Percentiles rank a stretch among this genome's conserved stretches.
Evolutionary conservation across 768 basidiomycete genomes (phyloP).

Genomic region (Suillus subalutaceus): DNA sequence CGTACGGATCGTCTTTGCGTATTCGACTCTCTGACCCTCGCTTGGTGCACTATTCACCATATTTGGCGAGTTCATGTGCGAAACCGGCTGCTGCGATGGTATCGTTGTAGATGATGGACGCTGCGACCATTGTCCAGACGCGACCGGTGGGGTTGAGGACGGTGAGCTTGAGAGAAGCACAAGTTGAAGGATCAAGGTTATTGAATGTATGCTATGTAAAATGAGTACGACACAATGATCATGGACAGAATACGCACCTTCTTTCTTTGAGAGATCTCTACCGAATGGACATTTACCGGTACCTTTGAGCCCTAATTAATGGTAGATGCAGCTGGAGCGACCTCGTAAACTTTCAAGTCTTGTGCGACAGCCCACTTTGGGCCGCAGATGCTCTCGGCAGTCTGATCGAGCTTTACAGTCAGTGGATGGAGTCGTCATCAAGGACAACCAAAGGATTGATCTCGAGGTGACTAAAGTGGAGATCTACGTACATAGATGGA

Average conservation of each 20-base stretch:
- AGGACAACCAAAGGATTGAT: slow-evolving; percentile 98
- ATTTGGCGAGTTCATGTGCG: slow-evolving; percentile 98
- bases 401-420: slow-evolving; percentile 99
- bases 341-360: slow-evolving; percentile 78
- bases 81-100: slow-evolving; percentile 92
- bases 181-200: slow-evolving; percentile 94
- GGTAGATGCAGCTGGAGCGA: slow-evolving; percentile 38
- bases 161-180: slow-evolving; percentile 97
- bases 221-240: neutral
- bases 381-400: slow-evolving; percentile 96
- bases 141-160: slow-evolving; percentile 94
- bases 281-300: slow-evolving; percentile 76
- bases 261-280: slow-evolving; percentile 97
- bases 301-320: slow-evolving; percentile 52
- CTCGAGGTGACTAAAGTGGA: too few species aligned
- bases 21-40: slow-evolving; percentile 98
- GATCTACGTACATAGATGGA: too few species aligned
- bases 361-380: slow-evolving; percentile 99
- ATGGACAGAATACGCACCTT: slow-evolving; percentile 35
- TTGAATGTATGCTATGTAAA: slow-evolving; percentile 82
- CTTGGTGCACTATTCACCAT: slow-evolving; percentile 99
- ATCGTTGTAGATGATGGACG: slow-evolving; percentile 69
- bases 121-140: slow-evolving; percentile 99
- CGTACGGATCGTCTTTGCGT: slow-evolving; percentile 96
- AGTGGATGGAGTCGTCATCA: slow-evolving; percentile 81